Evolutionary conservation across 768 basidiomycete genomes (phyloP).

Genomic region (Russula virescens): DNA sequence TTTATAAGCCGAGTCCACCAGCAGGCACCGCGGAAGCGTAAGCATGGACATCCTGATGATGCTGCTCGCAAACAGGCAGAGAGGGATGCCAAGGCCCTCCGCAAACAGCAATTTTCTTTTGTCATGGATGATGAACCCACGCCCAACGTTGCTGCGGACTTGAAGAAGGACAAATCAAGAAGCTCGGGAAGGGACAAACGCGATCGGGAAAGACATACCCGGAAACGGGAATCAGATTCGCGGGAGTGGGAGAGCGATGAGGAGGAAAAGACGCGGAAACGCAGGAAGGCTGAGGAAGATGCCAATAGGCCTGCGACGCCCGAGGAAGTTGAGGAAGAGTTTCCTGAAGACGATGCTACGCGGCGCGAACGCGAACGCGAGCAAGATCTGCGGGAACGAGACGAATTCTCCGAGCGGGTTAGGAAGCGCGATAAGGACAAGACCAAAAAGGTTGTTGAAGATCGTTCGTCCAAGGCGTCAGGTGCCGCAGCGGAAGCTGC

Average conservation of each 20-base stretch:
- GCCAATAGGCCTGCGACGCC: constrained; percentile 26
- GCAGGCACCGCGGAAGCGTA: constrained; percentile 72
- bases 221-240: constrained; percentile 77
- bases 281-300: constrained; percentile 47
- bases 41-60: constrained; percentile 50
- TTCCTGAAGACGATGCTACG: constrained; percentile 63
- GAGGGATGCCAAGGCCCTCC: constrained; percentile 63
- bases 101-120: constrained; percentile 70
- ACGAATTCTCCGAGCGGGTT: constrained; percentile 89
- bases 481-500: constrained; percentile 81
- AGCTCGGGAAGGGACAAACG: constrained; percentile 44
- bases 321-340: constrained; percentile 45
- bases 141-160: constrained; percentile 36
- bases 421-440: constrained; percentile 74
- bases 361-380: constrained; percentile 67
- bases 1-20: constrained; percentile 76
- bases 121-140: constrained; percentile 73
- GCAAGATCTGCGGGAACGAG: constrained; percentile 79
- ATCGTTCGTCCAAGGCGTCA: constrained; percentile 72
- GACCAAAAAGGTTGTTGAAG: constrained; percentile 88
- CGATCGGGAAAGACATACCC: constrained; percentile 53
- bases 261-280: constrained; percentile 69
- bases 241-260: constrained; percentile 92
- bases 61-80: constrained; percentile 61
- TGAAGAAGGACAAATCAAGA: constrained; percentile 31